phyloP scores from a whole-genome alignment of 2,329 filamentous ascomycete species.

The Fusarium papillatum region DNA sequence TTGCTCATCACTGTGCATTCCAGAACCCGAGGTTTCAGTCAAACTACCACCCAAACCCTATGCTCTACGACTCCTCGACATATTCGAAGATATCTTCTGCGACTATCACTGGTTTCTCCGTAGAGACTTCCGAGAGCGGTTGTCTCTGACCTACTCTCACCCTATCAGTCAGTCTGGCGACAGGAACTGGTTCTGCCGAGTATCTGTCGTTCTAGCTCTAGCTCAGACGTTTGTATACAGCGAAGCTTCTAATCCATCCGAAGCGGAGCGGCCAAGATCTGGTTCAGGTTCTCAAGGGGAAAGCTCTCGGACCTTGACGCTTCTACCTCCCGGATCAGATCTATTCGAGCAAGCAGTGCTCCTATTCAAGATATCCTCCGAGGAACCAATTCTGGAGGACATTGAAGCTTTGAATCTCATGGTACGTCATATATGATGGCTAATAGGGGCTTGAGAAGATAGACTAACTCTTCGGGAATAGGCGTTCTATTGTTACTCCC shows the following conservation, averaged over 20 bases:
- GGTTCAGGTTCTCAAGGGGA: not conserved
- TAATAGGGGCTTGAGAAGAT: not conserved
- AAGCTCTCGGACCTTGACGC: not conserved
- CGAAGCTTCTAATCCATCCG: not conserved
- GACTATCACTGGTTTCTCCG: constrained; percentile 25
- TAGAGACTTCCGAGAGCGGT: constrained; percentile 11
- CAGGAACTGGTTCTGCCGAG: constrained; percentile 19
- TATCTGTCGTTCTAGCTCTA: constrained; percentile 17
- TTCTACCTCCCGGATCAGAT: constrained; percentile 8
- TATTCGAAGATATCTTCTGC: constrained; percentile 26
- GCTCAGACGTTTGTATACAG: constrained; percentile 14
- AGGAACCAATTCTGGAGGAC: constrained; percentile 12
- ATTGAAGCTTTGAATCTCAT: constrained; percentile 22
- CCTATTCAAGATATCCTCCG: constrained; percentile 19
- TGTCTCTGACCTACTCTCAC: constrained; percentile 2
- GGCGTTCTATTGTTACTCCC: constrained; percentile 25
- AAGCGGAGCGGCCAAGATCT: not conserved
- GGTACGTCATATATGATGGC: not conserved
- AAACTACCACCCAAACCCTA: constrained; percentile 17
- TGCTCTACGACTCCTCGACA: constrained; percentile 16
- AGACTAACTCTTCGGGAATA: not conserved
- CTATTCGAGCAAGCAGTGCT: constrained; percentile 19
- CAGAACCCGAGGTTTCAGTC: constrained; percentile 16
- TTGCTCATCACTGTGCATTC: not conserved
- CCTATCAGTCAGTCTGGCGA: constrained; percentile 11